phyloP scores from a whole-genome alignment of 2,329 filamentous ascomycete genomes.

The Aspergillaceae sp. region DNA sequence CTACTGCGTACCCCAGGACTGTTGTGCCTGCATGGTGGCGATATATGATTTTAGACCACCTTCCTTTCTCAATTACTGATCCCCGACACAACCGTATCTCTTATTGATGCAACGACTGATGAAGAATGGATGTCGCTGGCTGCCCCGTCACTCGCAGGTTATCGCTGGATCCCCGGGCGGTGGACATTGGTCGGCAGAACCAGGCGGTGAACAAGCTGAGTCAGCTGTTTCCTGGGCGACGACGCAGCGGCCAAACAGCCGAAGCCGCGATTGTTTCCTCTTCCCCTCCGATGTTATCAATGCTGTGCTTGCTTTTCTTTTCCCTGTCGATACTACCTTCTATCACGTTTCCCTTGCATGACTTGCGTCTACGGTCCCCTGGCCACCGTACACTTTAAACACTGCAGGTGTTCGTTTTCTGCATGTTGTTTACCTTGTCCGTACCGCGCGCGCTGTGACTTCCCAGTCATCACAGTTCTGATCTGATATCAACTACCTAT shows the following conservation, averaged over 20 bases:
- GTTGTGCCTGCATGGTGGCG: slow-evolving; percentile 48
- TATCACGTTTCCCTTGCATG: slow-evolving; percentile 8
- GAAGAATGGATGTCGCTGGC: slow-evolving; percentile 6
- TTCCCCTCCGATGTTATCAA: not conserved
- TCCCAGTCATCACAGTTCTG: not conserved
- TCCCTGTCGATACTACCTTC: slow-evolving; percentile 4
- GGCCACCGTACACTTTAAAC: slow-evolving; percentile 2
- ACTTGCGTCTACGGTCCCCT: not conserved
- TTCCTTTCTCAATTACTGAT: not conserved
- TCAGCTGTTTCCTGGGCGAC: slow-evolving; percentile 32
- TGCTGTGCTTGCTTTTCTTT: no score
- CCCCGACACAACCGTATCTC: not conserved
- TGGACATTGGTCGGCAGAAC: slow-evolving; percentile 21
- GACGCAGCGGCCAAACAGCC: slow-evolving; percentile 10
- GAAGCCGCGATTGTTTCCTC: not conserved
- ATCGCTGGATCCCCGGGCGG: slow-evolving; percentile 15
- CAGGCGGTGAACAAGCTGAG: slow-evolving; percentile 20
- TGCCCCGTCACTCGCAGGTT: not conserved
- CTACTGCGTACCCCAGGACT: slow-evolving; percentile 48
- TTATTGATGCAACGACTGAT: slow-evolving; percentile 1
- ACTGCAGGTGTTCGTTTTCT: slow-evolving; percentile 9
- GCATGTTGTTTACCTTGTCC: slow-evolving; percentile 10
- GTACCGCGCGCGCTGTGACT: slow-evolving; percentile 9
- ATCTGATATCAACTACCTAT: slow-evolving; percentile 1
- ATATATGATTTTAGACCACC: not conserved